Base-by-base conservation (phyloP, 1,139 yeast genomes). In the Yamadazyma jaroonii region DNA sequence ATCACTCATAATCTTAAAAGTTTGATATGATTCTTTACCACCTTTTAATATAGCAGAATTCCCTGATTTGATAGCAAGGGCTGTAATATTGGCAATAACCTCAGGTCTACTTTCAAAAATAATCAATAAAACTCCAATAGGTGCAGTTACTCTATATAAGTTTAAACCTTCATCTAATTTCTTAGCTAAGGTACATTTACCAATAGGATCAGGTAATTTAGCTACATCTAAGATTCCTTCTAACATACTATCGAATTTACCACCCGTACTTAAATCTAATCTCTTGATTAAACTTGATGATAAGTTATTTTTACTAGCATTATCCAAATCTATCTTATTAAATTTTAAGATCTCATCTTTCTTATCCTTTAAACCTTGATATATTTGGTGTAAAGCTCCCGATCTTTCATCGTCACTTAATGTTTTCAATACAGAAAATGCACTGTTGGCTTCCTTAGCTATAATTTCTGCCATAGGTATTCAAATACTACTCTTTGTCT, bases 91-190 rank as follows among this genome's bases (percentile, higher is more conserved):
- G 38, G 98, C 98, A 66, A 94, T 92, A 11, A 94, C 98, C 58
- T 94, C 99, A 23, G 99, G 99, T 53, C 99, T 79, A 29, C 96
- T 82, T 63, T 94, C 99, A 57, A 94, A 94, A 42, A 94, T 94
- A 35, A 94, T 90, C 45, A 94, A 71, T 36, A 94, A 62, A 0
- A 89, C 97, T 10, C 99, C 99, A 7, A 94, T 89, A 11, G 98
- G 98, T 23, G 96, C 84, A 4, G 96, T 84, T 10, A 92, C 74
- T 52, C 96, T 69, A 59, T 81, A 84, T 44, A 94, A 68, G 38
- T 81, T 84, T 48, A 94, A 74, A 6, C 87, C 95, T 34, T 88
- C 95, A 58, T 94, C 99, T 29, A 94, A 68, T 58, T 87, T 78
- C 29, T 83, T 79, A 31, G 95, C 90, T 50, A 90, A 67, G 1